Conservation (phyloP, 2,329 filamentous ascomycete genomes). For the Pseudogymnoascus sp. region DNA sequence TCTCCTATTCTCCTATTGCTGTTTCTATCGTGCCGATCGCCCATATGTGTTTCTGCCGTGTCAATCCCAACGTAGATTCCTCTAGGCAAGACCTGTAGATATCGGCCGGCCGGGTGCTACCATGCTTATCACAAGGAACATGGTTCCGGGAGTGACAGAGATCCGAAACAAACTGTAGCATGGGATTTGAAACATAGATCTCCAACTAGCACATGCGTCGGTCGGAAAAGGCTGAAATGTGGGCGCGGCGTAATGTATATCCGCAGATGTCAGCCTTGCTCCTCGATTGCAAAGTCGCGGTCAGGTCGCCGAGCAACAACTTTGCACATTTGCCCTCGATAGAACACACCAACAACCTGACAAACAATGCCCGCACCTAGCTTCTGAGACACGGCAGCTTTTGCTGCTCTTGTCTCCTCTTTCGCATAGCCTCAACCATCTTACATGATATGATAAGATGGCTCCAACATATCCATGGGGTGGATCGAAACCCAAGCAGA, state of each 20-base stretch:
- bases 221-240: slow-evolving; percentile 7
- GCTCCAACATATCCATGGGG: slow-evolving; percentile 27
- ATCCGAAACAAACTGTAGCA: background rate
- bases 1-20: no score
- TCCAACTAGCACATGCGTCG: slow-evolving; percentile 1
- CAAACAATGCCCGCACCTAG: background rate
- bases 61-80: background rate
- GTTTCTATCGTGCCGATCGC: no score
- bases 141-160: background rate
- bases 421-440: slow-evolving; percentile 2
- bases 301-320: slow-evolving; percentile 7
- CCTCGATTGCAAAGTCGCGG: slow-evolving; percentile 6
- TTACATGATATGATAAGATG: slow-evolving; percentile 19
- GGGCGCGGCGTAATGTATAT: slow-evolving; percentile 7
- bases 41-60: no score
- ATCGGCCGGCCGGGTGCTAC: background rate
- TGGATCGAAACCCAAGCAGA: slow-evolving; percentile 18
- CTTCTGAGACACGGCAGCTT: slow-evolving; percentile 5
- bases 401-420: slow-evolving; percentile 6
- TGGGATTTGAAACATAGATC: background rate
- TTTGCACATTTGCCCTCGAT: slow-evolving; percentile 2
- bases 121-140: background rate
- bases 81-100: background rate
- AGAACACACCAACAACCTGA: slow-evolving; percentile 4
- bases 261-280: slow-evolving; percentile 5